Conservation (phyloP, 768 basidiomycete genomes). For the Suillus brevipes region DNA sequence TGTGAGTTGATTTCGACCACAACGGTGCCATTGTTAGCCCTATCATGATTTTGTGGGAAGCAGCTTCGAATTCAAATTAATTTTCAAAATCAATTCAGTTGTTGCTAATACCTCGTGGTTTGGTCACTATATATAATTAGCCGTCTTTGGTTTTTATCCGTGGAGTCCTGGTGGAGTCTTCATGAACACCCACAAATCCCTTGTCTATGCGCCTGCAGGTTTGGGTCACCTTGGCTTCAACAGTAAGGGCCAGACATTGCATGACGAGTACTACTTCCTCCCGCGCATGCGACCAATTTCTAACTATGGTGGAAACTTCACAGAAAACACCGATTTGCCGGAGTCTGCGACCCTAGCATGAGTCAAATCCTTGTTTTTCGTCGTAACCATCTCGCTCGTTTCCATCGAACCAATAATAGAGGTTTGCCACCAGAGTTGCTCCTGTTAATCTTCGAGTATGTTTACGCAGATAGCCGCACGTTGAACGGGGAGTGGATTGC, state of each 20-base stretch:
- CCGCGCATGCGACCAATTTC: background rate
- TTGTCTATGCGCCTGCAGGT: background rate
- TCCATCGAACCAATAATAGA: background rate
- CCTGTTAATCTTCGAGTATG: background rate
- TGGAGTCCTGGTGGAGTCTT: background rate
- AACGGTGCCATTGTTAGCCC: too few relatives aligned
- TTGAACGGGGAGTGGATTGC: background rate
- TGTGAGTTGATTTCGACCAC: too few relatives aligned
- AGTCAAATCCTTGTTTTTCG: background rate
- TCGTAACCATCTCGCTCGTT: background rate
- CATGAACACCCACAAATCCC: background rate
- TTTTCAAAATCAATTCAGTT: too few relatives aligned
- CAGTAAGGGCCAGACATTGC: background rate
- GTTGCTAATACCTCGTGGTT: too few relatives aligned
- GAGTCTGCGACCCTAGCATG: background rate
- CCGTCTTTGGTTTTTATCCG: background rate
- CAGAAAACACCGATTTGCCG: background rate
- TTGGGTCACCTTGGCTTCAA: background rate
- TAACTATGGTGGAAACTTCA: background rate
- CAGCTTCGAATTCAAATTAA: too few relatives aligned
- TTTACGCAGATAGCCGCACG: background rate
- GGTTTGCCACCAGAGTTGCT: slow-evolving; percentile 1
- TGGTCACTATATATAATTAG: too few relatives aligned
- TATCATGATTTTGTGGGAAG: too few relatives aligned
- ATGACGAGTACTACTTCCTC: background rate